Base-by-base conservation (phyloP, 371 early-diverging fungal species). In the Thermomucor indicae-seudaticae region DNA sequence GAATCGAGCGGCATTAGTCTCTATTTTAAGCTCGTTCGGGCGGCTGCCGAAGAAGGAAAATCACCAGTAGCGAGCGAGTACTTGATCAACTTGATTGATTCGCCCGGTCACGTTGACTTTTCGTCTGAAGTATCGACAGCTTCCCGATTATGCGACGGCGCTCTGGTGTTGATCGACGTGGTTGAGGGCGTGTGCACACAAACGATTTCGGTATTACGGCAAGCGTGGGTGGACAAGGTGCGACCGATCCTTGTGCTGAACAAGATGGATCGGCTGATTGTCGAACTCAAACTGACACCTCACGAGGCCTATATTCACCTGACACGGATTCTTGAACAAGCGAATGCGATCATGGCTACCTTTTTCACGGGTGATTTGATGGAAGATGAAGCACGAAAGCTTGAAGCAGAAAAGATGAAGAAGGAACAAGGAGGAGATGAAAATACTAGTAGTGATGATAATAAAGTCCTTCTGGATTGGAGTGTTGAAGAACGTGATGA, bases 71-170 rank as follows among this genome's bases (percentile, higher is more conserved):
- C 72, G 32, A 75, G 70, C 27, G 95, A 95, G 57, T 97, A 90
- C 60, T 62, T 97, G 39, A 84, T 98, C 67, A 96, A 97, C 66
- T 67, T 99, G 44, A 97, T 99, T 51, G 99, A 99, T 70, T 97
- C 98, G 6, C 99, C 99, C 6, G 99, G 99, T 7, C 99, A 99
- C 62, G 93, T 99, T 30, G 99, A 99, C 70, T 99, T 99, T 67
- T 90, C 97, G 1, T 86, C 92, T 24, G 95, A 99, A 58, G 97
- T 99, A 12, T 92, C 93, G 5, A 91, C 95, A 12, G 97, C 99
- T 1, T 93, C 98, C 2, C 78, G 97, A 37, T 69, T 99, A 1
- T 93, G 95, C 37, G 99, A 99, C 60, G 98, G 97, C 25, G 97
- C 90, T 8, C 70, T 99, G 35, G 90, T 99, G 0, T 62, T 99